Evolutionary conservation across 208 protist genomes (phyloP).

Genomic region (Leishmania braziliensis): DNA sequence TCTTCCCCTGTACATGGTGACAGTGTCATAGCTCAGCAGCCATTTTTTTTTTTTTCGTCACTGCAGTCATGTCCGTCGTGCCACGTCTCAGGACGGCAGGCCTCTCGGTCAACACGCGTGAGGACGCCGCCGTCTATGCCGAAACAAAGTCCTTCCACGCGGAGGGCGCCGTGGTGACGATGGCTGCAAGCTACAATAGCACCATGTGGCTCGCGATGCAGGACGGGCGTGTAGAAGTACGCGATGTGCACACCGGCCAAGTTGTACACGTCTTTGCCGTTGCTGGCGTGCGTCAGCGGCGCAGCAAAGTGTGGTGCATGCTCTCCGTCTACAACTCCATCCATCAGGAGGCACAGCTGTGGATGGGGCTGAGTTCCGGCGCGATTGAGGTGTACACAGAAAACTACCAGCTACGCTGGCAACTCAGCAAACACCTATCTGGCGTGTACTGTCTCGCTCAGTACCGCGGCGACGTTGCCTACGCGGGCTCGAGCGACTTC

Average conservation of each 20-base stretch:
- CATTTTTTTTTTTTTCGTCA: not conserved
- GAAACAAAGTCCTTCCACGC: constrained; percentile 49
- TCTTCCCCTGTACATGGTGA: not conserved
- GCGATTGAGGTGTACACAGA: constrained; percentile 74
- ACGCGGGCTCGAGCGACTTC: constrained; percentile 83
- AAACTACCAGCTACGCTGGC: constrained; percentile 48
- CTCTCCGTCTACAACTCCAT: constrained; percentile 34
- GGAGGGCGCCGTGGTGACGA: constrained; percentile 44
- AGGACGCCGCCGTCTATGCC: constrained; percentile 19
- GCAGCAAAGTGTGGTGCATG: constrained; percentile 48
- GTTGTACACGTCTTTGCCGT: constrained; percentile 60
- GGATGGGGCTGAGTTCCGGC: constrained; percentile 85
- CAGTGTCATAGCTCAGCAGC: not conserved
- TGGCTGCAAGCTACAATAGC: constrained; percentile 49
- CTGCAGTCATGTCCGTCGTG: not conserved
- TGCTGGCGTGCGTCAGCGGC: constrained; percentile 21
- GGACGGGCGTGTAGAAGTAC: constrained; percentile 75
- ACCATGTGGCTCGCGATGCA: constrained; percentile 74
- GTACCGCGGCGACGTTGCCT: constrained; percentile 54
- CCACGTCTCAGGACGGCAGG: not conserved
- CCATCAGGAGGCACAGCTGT: constrained; percentile 52
- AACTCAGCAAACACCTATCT: constrained; percentile 74
- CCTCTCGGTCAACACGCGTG: not conserved
- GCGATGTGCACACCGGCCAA: constrained; percentile 56
- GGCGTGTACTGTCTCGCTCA: constrained; percentile 81